Base-by-base conservation (phyloP, 179 eudicot species). In the Amaranthus tricolor region DNA sequence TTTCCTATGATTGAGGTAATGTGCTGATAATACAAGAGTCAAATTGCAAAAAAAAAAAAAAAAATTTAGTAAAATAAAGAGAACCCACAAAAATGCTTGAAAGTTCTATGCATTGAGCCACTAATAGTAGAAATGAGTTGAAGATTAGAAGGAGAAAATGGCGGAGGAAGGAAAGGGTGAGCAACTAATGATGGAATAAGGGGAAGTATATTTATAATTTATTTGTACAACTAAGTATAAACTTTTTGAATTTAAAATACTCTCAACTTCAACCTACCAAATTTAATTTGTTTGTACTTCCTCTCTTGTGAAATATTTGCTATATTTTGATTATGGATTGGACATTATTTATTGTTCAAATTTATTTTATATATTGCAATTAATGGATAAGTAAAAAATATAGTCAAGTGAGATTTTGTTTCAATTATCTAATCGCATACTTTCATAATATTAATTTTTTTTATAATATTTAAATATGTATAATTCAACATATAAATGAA, bases 131-230 rank as follows among this genome's bases (percentile, higher is more conserved):
- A 6, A 44, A 10, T 12, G 43, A 64, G 57, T 62, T 48, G 43
- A 16, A 61, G 21, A 49, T 24, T 66, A 67, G 60, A 70, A 50
- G 74, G 83, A 82, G 85, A 82, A 75, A 83, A 74, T 84, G 88
- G 84, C 82, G 87, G 87, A 77, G 57, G 69, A 89, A 89, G 94
- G 80, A 84, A 88, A 89, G 91, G 75, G 62, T 13, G 54, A 52
- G 31, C 40, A 31, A 31, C 40, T 31, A 21, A 59, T 69, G 50
- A 70, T 68, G 76, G 51, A 49, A 16, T 21, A 61, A 67, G 73
- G 83, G 83, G 80, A 45, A 77, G 73, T 73, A 77, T 51, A 76
- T 31, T 17, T 6, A 24, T 3, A 31, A 14, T 6, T 15, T 40
- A 43, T 17, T 24, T 60, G 9, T 24, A 50, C 61, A 73, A 63